These are phyloP conservation scores for Annulohypoxylon nitens DNA, from an alignment of 495 filamentous ascomycete genomes.

Conservation along the genomic window DNA sequence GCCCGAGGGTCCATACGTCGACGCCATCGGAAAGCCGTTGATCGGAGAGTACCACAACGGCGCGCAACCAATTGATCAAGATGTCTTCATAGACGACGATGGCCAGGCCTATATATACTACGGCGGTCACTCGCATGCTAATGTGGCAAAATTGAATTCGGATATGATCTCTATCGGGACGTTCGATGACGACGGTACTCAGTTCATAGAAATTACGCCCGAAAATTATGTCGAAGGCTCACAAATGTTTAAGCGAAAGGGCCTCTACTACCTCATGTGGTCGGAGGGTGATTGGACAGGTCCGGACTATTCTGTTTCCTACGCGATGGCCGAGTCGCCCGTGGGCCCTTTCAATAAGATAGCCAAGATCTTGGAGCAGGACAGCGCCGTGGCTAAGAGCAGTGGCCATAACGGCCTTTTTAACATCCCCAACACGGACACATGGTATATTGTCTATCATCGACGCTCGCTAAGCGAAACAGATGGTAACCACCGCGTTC, in stretches of 20 bases:
- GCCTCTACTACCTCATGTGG: slow-evolving; percentile 64
- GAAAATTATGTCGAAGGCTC: slow-evolving; percentile 59
- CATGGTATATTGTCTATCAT: slow-evolving; percentile 66
- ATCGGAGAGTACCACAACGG: slow-evolving; percentile 56
- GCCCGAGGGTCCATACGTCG: slow-evolving; percentile 62
- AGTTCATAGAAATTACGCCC: slow-evolving; percentile 59
- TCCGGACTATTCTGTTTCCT: slow-evolving; percentile 62
- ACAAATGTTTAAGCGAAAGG: slow-evolving; percentile 60
- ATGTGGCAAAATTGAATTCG: slow-evolving; percentile 58
- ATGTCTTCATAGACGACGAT: slow-evolving; percentile 64
- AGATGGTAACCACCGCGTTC: slow-evolving; percentile 59
- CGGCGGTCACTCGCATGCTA: slow-evolving; percentile 61
- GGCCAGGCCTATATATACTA: slow-evolving; percentile 66
- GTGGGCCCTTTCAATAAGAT: slow-evolving; percentile 58
- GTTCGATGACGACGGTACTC: slow-evolving; percentile 49
- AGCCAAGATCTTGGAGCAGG: slow-evolving; percentile 58
- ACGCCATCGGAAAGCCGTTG: slow-evolving; percentile 59
- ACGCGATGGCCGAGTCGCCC: slow-evolving; percentile 59
- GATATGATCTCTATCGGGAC: slow-evolving; percentile 59
- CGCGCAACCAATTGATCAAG: slow-evolving; percentile 65
- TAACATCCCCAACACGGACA: slow-evolving; percentile 56
- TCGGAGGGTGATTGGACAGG: slow-evolving; percentile 62
- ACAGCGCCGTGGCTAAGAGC: slow-evolving; percentile 56
- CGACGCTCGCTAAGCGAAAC: slow-evolving; percentile 59
- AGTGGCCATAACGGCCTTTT: slow-evolving; percentile 62